A percentile compares a stretch with the other conserved stretches of the same genome.
phyloP scores from a whole-genome alignment of 345 rosid species.

The Firmiana major region DNA sequence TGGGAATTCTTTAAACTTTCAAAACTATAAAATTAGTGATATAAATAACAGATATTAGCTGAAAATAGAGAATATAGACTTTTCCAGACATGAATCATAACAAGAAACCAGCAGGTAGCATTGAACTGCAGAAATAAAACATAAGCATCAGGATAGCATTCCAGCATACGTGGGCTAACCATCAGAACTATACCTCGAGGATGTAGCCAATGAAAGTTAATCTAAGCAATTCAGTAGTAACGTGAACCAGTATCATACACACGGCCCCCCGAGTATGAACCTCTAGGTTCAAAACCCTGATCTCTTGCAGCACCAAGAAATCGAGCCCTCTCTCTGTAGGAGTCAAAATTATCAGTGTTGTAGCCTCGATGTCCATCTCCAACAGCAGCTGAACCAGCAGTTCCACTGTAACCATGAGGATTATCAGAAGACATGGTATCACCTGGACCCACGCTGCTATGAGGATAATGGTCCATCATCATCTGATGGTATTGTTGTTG shows the following conservation, averaged over 20 bases:
- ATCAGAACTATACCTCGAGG: not conserved
- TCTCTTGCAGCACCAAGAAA: conserved; percentile 50
- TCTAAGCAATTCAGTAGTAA: not conserved
- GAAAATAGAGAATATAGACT: no score
- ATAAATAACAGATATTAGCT: no score
- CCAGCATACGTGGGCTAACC: not conserved
- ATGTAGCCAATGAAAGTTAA: not conserved
- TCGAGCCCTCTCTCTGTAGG: conserved; percentile 53
- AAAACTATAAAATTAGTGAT: no score
- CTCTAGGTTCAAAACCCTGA: conserved; percentile 10
- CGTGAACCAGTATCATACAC: no score
- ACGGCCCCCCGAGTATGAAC: no score
- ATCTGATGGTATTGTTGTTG: conserved; percentile 61
- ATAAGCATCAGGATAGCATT: no score
- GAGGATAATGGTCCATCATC: conserved; percentile 41
- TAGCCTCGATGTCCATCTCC: conserved; percentile 43
- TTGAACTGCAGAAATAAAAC: no score
- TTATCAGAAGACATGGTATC: conserved; percentile 36
- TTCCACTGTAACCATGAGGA: conserved; percentile 42
- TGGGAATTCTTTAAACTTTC: no score
- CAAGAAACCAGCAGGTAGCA: no score
- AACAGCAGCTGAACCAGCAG: conserved; percentile 34
- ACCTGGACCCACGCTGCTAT: conserved; percentile 30
- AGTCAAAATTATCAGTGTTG: conserved; percentile 47
- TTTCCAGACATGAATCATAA: no score